These are phyloP conservation scores for Calonectria ilicicola DNA, from an alignment of 2,329 filamentous ascomycete genomes.

Conservation along the genomic window DNA sequence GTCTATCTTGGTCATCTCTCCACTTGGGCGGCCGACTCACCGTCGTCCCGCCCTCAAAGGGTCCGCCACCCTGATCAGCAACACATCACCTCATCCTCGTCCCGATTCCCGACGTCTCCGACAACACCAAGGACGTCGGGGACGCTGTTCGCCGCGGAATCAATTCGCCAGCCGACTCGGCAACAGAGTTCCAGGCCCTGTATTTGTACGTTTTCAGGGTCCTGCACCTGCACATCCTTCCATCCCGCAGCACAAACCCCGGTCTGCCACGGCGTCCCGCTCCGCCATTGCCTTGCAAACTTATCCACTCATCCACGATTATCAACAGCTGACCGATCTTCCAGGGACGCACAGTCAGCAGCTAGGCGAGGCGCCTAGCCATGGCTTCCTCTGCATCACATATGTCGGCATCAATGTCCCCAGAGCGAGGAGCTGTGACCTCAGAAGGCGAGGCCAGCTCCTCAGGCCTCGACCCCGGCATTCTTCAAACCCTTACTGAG, in stretches of 20 bases:
- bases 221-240: neutral
- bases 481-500: constrained; percentile 76
- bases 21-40: constrained; percentile 16
- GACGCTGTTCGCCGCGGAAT: neutral
- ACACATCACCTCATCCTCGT: constrained; percentile 3
- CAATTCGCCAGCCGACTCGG: neutral
- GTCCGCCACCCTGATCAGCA: constrained; percentile 2
- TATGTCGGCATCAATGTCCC: constrained; percentile 63
- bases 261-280: constrained; percentile 12
- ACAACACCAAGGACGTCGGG: neutral
- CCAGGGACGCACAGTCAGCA: constrained; percentile 15
- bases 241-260: constrained; percentile 12
- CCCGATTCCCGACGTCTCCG: neutral
- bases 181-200: neutral
- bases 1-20: constrained; percentile 14
- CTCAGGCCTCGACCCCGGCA: constrained; percentile 65
- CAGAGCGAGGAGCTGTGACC: constrained; percentile 46
- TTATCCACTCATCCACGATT: constrained; percentile 17
- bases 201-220: constrained; percentile 13
- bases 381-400: constrained; percentile 39
- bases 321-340: constrained; percentile 17
- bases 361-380: constrained; percentile 19
- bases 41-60: constrained; percentile 12
- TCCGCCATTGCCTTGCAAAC: constrained; percentile 15
- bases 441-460: constrained; percentile 51